Base-by-base conservation (phyloP, 805 yeast species). In the Kluyveromyces starmeri region DNA sequence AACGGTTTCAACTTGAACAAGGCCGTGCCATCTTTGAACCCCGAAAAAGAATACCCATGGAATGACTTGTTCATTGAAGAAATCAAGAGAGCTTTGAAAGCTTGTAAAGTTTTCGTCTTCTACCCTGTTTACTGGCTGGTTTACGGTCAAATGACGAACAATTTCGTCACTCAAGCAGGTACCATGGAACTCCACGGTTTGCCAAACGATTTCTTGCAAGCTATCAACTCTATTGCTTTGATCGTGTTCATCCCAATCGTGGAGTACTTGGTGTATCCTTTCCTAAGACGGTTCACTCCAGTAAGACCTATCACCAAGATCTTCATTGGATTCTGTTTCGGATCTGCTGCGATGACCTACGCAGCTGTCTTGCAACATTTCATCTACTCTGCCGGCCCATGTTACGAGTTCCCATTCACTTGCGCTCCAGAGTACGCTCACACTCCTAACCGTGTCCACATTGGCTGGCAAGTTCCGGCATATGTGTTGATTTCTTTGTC, bases 181-280 rank as follows among this genome's bases (percentile, higher is more conserved):
- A 67, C 71, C 44, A 77, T 81, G 83, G 73, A 78, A 47, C 64
- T 71, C 36, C 85, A 82, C 54, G 82, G 83, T 26, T 67, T 82
- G 46, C 92, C 94, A 45, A 83, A 83, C 53, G 94, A 82, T 65
- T 66, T 82, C 47, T 70, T 82, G 64, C 80, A 76, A 59, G 79
- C 75, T 51, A 71, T 83, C 46, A 80, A 83, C 58, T 81, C 92
- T 19, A 62, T 83, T 47, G 78, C 84, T 25, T 70, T 83, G 46
- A 78, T 83, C 46, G 63, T 83, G n/a, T 76, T 80, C 56, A 78
- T 83, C 44, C 94, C 94, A 39, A 65, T 82, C 45, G 68, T 70
- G 58, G 84, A 82, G 55, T 58, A 67, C 40, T 46, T 66, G n/a
- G 38, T 78, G 10, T 82, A 71, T 58, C 81, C 81, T 30, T 39